Evolutionary conservation across 306 rosid genomes (phyloP).

Genomic region (Fagus crenata): DNA sequence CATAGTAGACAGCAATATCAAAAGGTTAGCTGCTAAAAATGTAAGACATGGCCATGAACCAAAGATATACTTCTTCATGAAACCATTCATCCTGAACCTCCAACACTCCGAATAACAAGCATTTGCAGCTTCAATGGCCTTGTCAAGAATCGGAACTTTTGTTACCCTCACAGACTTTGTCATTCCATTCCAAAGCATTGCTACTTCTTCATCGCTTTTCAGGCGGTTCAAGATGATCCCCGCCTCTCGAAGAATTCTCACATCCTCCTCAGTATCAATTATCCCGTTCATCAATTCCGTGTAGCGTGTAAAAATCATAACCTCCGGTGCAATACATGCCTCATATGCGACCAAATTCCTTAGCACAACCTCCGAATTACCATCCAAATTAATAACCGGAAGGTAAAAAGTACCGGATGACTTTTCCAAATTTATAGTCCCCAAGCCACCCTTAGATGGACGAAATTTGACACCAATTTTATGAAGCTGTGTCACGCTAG

Average conservation of each 20-base stretch:
- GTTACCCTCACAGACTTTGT: slow-evolving; percentile 16
- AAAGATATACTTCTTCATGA: not conserved
- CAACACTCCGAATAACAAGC: slow-evolving; percentile 5
- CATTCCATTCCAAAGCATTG: slow-evolving; percentile 18
- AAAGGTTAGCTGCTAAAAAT: not conserved
- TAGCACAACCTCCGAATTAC: slow-evolving; percentile 12
- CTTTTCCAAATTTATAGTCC: not conserved
- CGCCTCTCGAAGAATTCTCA: slow-evolving; percentile 6
- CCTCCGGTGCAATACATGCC: slow-evolving; percentile 7
- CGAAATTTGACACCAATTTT: slow-evolving; percentile 9
- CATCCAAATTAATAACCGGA: slow-evolving; percentile 6
- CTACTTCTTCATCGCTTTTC: slow-evolving; percentile 11
- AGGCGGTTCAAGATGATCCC: slow-evolving; percentile 8
- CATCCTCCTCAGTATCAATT: slow-evolving; percentile 15
- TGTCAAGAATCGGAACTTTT: slow-evolving; percentile 4
- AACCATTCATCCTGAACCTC: not conserved
- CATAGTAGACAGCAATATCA: not conserved
- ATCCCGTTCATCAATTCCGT: slow-evolving; percentile 19
- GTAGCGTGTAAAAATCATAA: slow-evolving; percentile 12
- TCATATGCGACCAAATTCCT: slow-evolving; percentile 24
- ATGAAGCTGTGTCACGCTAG: slow-evolving; percentile 5
- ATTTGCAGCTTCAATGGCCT: slow-evolving; percentile 13
- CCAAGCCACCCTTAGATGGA: slow-evolving; percentile 15
- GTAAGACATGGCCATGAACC: slow-evolving; percentile 15
- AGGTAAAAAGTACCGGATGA: not conserved